These are phyloP conservation scores for Penstemon davidsonii DNA, from an alignment of 257 asterid genomes.

Conservation along the genomic window DNA sequence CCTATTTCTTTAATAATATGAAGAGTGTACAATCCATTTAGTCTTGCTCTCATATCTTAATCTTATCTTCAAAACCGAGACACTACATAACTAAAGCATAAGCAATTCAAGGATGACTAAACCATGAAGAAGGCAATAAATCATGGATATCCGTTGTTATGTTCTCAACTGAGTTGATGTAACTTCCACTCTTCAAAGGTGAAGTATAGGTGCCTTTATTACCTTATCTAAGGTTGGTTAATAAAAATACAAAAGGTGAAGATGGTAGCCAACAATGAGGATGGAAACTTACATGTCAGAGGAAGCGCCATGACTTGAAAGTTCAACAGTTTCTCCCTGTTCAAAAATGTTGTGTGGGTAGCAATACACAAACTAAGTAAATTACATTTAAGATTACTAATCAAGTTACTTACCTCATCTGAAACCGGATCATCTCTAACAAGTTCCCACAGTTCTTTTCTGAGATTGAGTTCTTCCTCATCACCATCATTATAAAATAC, in stretches of 20 bases:
- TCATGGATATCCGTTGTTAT: background rate
- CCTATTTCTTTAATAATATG: background rate
- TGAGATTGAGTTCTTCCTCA: constrained; percentile 62
- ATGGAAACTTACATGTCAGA: constrained; percentile 60
- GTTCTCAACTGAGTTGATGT: background rate
- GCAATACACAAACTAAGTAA: constrained; percentile 15
- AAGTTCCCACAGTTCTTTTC: constrained; percentile 58
- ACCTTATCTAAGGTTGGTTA: background rate
- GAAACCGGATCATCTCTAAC: constrained; percentile 46
- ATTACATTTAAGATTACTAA: constrained; percentile 23
- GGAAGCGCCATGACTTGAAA: constrained; percentile 57
- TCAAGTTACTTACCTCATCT: constrained; percentile 48
- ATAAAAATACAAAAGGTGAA: constrained; percentile 8
- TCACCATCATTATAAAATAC: constrained; percentile 82
- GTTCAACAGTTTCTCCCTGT: constrained; percentile 62
- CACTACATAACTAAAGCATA: constrained; percentile 13
- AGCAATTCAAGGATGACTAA: constrained; percentile 19
- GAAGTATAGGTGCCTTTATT: background rate
- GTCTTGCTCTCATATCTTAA: constrained; percentile 27
- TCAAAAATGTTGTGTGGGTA: constrained; percentile 21
- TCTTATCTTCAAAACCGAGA: constrained; percentile 21
- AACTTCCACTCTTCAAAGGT: background rate
- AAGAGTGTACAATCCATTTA: constrained; percentile 8
- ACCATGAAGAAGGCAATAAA: constrained; percentile 13
- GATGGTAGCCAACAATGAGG: constrained; percentile 1